A percentile compares a stretch with the other conserved stretches of the same genome.
phyloP scores from a whole-genome alignment of 148 eudicot genomes.

The Fagopyrum homotropicum region DNA sequence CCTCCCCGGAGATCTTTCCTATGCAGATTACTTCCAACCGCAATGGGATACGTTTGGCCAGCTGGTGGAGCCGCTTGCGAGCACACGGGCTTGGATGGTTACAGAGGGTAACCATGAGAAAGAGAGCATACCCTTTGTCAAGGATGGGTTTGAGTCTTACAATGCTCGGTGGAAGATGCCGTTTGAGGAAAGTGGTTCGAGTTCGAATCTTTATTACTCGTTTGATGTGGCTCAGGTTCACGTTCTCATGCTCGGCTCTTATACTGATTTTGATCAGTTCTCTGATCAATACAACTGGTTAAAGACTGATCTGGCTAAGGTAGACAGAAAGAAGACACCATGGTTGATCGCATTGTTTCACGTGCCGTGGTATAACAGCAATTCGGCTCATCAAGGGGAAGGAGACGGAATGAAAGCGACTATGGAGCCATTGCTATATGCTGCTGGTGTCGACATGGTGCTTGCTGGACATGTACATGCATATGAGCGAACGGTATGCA shows the following conservation, averaged over 20 bases:
- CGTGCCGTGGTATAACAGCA: slow-evolving; percentile 96
- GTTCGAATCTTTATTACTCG: slow-evolving; percentile 92
- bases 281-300: slow-evolving; percentile 90
- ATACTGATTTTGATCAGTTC: slow-evolving; percentile 64
- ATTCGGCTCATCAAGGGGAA: slow-evolving; percentile 90
- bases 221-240: slow-evolving; percentile 89
- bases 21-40: slow-evolving; percentile 76
- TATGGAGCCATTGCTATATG: slow-evolving; percentile 83
- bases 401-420: slow-evolving; percentile 83
- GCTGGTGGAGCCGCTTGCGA: slow-evolving; percentile 93
- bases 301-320: slow-evolving; percentile 86
- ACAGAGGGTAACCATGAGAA: slow-evolving; percentile 94
- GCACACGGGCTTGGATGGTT: slow-evolving; percentile 96
- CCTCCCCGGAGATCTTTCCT: slow-evolving; percentile 92
- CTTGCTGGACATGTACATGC: slow-evolving; percentile 96
- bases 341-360: slow-evolving; percentile 86
- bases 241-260: slow-evolving; percentile 90
- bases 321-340: slow-evolving; percentile 81
- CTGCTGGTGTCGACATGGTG: slow-evolving; percentile 89
- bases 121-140: slow-evolving; percentile 52
- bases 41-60: slow-evolving; percentile 92
- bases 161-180: slow-evolving; percentile 99
- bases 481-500: slow-evolving; percentile 86
- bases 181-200: slow-evolving; percentile 80
- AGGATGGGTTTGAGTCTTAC: slow-evolving; percentile 64